Conservation (phyloP, 176 grass and related monocot species). For the Areca catechu region DNA sequence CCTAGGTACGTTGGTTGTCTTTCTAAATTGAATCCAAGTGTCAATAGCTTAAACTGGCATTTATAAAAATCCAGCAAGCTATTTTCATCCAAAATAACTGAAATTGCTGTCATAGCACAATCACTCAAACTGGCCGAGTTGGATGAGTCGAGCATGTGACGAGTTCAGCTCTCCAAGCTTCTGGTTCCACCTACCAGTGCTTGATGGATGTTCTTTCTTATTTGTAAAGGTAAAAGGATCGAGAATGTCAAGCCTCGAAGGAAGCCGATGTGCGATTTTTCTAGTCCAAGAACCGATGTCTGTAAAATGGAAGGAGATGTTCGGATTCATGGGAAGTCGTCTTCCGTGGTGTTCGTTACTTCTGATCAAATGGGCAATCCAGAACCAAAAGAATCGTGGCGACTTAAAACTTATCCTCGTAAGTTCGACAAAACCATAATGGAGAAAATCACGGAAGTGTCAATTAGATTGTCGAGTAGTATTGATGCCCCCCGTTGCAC, state of each 20-base stretch:
- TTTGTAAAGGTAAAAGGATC: slow-evolving; percentile 2
- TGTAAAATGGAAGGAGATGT: slow-evolving; percentile 62
- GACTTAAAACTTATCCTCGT: slow-evolving; percentile 50
- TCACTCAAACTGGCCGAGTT: too few relatives aligned
- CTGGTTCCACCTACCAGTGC: background rate
- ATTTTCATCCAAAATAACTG: background rate
- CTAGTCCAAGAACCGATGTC: too few relatives aligned
- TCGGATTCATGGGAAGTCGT: slow-evolving; percentile 38
- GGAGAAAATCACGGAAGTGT: slow-evolving; percentile 21
- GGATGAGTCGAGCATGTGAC: too few relatives aligned
- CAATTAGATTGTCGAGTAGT: slow-evolving; percentile 26
- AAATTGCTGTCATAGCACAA: background rate
- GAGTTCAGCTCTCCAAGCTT: background rate
- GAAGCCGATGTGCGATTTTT: slow-evolving; percentile 24
- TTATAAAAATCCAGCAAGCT: too few relatives aligned
- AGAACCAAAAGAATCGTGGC: slow-evolving; percentile 25
- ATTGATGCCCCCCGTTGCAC: slow-evolving; percentile 33
- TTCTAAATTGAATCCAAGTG: background rate
- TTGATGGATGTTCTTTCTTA: background rate
- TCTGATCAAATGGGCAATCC: too few relatives aligned
- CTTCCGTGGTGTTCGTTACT: slow-evolving; percentile 33
- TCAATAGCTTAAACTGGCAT: background rate
- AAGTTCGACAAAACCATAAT: slow-evolving; percentile 15
- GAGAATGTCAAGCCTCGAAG: slow-evolving; percentile 22
- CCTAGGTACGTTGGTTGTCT: slow-evolving; percentile 25